These are phyloP conservation scores for Malassezia slooffiae DNA, from an alignment of 1,284 basidiomycete species.

Conservation along the genomic window DNA sequence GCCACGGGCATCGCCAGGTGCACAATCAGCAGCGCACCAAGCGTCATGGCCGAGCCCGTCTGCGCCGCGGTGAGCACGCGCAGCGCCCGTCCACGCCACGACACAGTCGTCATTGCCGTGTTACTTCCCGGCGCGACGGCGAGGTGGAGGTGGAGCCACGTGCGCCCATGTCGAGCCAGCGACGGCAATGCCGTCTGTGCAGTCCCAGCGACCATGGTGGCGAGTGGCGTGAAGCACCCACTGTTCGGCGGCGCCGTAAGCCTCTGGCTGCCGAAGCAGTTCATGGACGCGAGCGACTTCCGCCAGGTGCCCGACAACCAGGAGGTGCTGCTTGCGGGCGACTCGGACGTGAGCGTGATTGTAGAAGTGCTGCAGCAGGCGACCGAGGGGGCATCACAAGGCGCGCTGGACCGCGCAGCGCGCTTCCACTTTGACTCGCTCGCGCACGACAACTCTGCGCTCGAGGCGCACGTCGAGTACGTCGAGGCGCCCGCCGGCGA, in stretches of 20 bases:
- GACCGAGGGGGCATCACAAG: constrained; percentile 53
- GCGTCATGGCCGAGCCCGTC: constrained; percentile 5
- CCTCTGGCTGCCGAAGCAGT: constrained; percentile 1
- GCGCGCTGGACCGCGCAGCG: constrained; percentile 46
- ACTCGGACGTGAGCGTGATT: constrained; percentile 65
- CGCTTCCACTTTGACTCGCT: constrained; percentile 81
- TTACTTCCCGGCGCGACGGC: not conserved
- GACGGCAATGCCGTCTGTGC: not conserved
- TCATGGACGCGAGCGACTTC: constrained; percentile 55
- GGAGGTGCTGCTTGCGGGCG: constrained; percentile 73
- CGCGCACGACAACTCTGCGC: constrained; percentile 80
- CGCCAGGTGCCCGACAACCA: constrained; percentile 95
- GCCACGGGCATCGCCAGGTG: constrained; percentile 23
- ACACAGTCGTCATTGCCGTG: not conserved
- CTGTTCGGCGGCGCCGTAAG: constrained; percentile 14
- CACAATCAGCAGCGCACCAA: constrained; percentile 12
- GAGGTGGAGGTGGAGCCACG: not conserved
- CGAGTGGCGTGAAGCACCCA: not conserved
- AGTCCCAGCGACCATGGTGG: not conserved
- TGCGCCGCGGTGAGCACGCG: constrained; percentile 3
- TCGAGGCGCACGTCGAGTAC: constrained; percentile 51
- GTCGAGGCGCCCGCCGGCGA: constrained; percentile 39
- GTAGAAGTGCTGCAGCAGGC: constrained; percentile 74
- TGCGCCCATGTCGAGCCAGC: not conserved
- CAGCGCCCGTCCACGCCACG: constrained; percentile 1